phyloP scores from a whole-genome alignment of 192 early-diverging fungal genomes.

The Linderina pennispora region DNA sequence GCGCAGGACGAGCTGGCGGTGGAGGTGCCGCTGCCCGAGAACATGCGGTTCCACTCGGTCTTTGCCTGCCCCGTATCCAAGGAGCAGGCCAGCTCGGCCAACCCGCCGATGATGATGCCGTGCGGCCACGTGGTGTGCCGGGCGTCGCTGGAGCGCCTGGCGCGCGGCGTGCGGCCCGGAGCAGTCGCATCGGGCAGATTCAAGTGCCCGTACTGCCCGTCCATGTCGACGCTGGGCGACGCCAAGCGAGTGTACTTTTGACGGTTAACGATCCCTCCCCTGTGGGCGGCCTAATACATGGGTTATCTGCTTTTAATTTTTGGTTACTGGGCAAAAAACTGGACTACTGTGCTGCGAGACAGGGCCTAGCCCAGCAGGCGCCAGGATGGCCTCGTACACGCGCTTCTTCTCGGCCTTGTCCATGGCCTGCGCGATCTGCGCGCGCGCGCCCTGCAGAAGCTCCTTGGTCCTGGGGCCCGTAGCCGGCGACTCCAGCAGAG shows the following conservation, averaged over 20 bases:
- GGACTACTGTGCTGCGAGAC: too few relatives aligned
- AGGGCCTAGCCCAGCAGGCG: too few relatives aligned
- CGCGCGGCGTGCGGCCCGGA: slow-evolving; percentile 59
- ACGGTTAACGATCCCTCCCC: too few relatives aligned
- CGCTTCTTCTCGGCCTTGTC: slow-evolving; percentile 10
- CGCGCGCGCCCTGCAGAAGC: slow-evolving; percentile 14
- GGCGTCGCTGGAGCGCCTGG: slow-evolving; percentile 79
- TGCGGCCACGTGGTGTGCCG: slow-evolving; percentile 97
- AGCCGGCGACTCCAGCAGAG: slow-evolving; percentile 36
- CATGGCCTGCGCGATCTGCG: slow-evolving; percentile 8
- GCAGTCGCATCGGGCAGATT: slow-evolving; percentile 52
- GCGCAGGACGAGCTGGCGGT: slow-evolving; percentile 87
- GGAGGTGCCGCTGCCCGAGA: slow-evolving; percentile 82
- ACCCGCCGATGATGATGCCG: slow-evolving; percentile 96
- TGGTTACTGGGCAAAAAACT: too few relatives aligned
- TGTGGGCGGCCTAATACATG: too few relatives aligned
- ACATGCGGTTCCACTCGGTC: slow-evolving; percentile 88
- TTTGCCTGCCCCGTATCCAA: slow-evolving; percentile 97
- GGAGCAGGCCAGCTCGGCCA: slow-evolving; percentile 86
- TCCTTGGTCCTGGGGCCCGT: slow-evolving; percentile 13
- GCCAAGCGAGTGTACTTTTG: slow-evolving; percentile 78
- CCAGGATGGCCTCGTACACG: slow-evolving; percentile 15
- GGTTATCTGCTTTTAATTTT: too few relatives aligned
- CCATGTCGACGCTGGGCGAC: slow-evolving; percentile 70
- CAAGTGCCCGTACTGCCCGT: slow-evolving; percentile 98